Conservation (phyloP, 139 green algal genomes). For the Marvania coccoides region DNA sequence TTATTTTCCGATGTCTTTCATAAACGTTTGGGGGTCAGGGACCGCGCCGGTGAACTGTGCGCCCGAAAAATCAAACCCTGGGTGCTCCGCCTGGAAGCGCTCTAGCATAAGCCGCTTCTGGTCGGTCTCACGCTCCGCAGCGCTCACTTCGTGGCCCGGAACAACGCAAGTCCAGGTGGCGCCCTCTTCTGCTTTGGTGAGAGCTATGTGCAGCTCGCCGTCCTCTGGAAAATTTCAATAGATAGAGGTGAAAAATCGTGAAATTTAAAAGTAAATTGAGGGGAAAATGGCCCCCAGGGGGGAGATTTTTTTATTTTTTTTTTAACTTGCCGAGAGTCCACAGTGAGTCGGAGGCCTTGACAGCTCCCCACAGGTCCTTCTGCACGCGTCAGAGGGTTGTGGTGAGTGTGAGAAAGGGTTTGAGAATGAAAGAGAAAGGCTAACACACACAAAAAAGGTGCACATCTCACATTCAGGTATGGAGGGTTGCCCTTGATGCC, state of each 20-base stretch:
- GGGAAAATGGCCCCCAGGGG: neutral
- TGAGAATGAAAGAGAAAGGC: no score
- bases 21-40: slow-evolving; percentile 80
- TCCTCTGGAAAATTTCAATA: slow-evolving; percentile 49
- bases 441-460: no score
- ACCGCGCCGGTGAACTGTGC: slow-evolving; percentile 70
- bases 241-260: neutral
- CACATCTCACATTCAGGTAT: slow-evolving; percentile 65
- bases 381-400: slow-evolving; percentile 33
- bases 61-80: slow-evolving; percentile 90
- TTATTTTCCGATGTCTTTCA: no score
- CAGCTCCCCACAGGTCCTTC: slow-evolving; percentile 43
- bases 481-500: slow-evolving; percentile 68
- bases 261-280: neutral
- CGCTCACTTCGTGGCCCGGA: slow-evolving; percentile 62
- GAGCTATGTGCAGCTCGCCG: slow-evolving; percentile 45
- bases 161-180: slow-evolving; percentile 66
- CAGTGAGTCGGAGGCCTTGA: slow-evolving; percentile 67
- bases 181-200: slow-evolving; percentile 69
- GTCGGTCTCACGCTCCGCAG: slow-evolving; percentile 47
- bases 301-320: no score
- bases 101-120: slow-evolving; percentile 83
- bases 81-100: slow-evolving; percentile 87
- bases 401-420: neutral
- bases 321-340: slow-evolving; percentile 75